A percentile compares a stretch with the other conserved stretches of the same genome.
Evolutionary conservation across 345 rosid species (phyloP).

Genomic region (rapeseed (Brassica napus)): Da-Ae NC_063447.1:54783001-54783500

Average conservation of each 20-base stretch:
- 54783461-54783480: background rate
- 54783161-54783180: slow-evolving; percentile 47
- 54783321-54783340: background rate
- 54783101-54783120: background rate
- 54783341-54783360: slow-evolving; percentile 75
- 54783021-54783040: slow-evolving; percentile 34
- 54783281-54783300: background rate
- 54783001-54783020: slow-evolving; percentile 26
- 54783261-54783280: slow-evolving; percentile 15
- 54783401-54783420: slow-evolving; percentile 45
- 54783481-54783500: slow-evolving; percentile 4
- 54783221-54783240: slow-evolving; percentile 81
- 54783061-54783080: slow-evolving; percentile 26
- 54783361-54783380: slow-evolving; percentile 97
- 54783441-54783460: background rate
- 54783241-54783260: slow-evolving; percentile 92
- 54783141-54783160: background rate
- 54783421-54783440: slow-evolving; percentile 14
- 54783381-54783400: slow-evolving; percentile 96
- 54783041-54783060: slow-evolving; percentile 32
- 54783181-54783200: slow-evolving; percentile 73
- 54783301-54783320: background rate
- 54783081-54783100: slow-evolving; percentile 33
- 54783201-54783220: slow-evolving; percentile 92
- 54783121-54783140: slow-evolving; percentile 15